phyloP scores from a whole-genome alignment of 2,329 filamentous ascomycete species.

The Remersonia thermophila region DNA sequence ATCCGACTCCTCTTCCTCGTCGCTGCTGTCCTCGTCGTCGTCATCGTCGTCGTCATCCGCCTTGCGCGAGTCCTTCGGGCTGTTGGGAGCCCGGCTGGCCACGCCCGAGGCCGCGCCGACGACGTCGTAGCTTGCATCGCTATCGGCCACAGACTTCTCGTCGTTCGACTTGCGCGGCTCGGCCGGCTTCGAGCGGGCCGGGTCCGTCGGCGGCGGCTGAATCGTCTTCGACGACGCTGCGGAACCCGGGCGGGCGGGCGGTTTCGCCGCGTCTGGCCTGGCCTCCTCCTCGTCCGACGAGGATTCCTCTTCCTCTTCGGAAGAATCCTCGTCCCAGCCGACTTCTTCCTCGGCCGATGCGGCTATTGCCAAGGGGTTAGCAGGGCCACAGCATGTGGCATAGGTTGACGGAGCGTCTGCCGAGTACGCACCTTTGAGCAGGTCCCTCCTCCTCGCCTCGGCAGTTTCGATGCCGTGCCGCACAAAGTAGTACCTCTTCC shows the following conservation, averaged over 20 bases:
- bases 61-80: slow-evolving; percentile 45
- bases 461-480: slow-evolving; percentile 87
- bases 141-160: slow-evolving; percentile 80
- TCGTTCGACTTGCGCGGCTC: slow-evolving; percentile 69
- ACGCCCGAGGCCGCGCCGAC: slow-evolving; percentile 67
- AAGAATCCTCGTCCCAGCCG: slow-evolving; percentile 47
- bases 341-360: slow-evolving; percentile 62
- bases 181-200: slow-evolving; percentile 51
- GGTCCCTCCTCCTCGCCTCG: slow-evolving; percentile 74
- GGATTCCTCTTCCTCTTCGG: slow-evolving; percentile 17
- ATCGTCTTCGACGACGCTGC: slow-evolving; percentile 48
- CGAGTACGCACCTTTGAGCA: slow-evolving; percentile 63
- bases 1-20: too few species aligned
- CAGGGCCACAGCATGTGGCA: slow-evolving; percentile 24
- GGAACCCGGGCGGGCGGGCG: slow-evolving; percentile 31
- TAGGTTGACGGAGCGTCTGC: too few species aligned
- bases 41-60: slow-evolving; percentile 51
- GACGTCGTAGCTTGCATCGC: slow-evolving; percentile 91
- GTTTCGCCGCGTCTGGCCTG: slow-evolving; percentile 19
- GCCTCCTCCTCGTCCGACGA: slow-evolving; percentile 24
- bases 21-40: neutral
- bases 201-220: slow-evolving; percentile 32
- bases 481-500: slow-evolving; percentile 92
- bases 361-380: slow-evolving; percentile 30
- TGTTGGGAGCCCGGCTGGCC: slow-evolving; percentile 63